Base-by-base conservation (phyloP, 1,139 yeast species). In the Yamadazyma oceani region DNA sequence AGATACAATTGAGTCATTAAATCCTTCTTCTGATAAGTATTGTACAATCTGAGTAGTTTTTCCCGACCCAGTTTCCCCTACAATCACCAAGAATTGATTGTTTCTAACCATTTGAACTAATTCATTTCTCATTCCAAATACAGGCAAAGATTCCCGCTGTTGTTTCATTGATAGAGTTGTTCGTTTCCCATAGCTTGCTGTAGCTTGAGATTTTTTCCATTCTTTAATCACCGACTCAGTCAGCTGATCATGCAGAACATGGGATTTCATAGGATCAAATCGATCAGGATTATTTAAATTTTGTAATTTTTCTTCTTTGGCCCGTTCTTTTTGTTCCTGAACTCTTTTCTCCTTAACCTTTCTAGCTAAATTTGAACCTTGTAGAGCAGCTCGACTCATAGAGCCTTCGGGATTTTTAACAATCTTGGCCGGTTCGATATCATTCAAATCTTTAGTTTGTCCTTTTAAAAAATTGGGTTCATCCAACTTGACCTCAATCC, bases 351-450 rank as follows among this genome's bases (percentile, higher is more conserved):
- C 89, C 48, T 82, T 76, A 39, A 82, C 71, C 35, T 82, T 84
- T 41, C 69, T 72, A 38, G 92, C 85, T 23, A 85, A 60, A 26
- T 72, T 65, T 0, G 96, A 85, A 0, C 97, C 96, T 31, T 77
- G 69, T 66, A 74, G 69, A 0, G 97, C 97, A 4, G 87, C 83
- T 49, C 92, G 68, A 38, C 73, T 75, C 59, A 90, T 60, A 0
- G 95, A 78, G 0, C 96, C 96, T 46, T 84, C 89, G 0, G 95
- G 94, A 15, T 82, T 78, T 45, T 75, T 79, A 8, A 78, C 70
- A 9, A 84, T 75, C 41, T 75, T 68, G 10, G 81, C 70, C 1
- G 87, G 83, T 26, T 72, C 68, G 14, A 67, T 49, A 27, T 76
- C 78, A 17, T 35, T 27, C 6, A 36, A 26, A 14, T 40, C 44